phyloP scores from a whole-genome alignment of 129 eudicot genomes.

The Centrapalus pauciflorus region DNA sequence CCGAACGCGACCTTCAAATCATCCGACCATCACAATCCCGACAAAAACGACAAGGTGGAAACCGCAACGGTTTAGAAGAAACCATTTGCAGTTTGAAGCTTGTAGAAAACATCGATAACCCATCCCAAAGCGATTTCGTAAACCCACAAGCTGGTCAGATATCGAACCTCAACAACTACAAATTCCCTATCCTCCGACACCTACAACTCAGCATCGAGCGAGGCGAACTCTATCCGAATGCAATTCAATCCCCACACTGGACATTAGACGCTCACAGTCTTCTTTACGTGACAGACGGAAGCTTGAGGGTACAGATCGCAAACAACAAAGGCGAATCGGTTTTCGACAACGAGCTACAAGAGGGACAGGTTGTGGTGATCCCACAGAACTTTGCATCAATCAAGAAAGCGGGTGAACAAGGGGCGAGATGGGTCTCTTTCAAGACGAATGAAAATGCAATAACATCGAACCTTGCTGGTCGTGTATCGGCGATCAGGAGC shows the following conservation, averaged over 20 bases:
- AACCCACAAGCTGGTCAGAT: slow-evolving; percentile 29
- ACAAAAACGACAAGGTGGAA: not conserved
- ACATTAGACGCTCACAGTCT: slow-evolving; percentile 40
- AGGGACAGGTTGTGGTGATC: slow-evolving; percentile 42
- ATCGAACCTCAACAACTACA: slow-evolving; percentile 35
- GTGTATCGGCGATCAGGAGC: not conserved
- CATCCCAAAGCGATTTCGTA: slow-evolving; percentile 26
- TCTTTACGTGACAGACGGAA: slow-evolving; percentile 38
- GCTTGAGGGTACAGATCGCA: slow-evolving; percentile 40
- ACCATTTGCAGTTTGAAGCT: slow-evolving; percentile 33
- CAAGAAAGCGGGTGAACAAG: not conserved
- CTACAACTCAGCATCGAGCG: slow-evolving; percentile 30
- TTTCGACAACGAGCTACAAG: slow-evolving; percentile 28
- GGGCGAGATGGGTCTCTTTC: not conserved
- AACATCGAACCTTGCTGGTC: not conserved
- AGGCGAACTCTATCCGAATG: slow-evolving; percentile 40
- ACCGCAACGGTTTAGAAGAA: slow-evolving; percentile 38
- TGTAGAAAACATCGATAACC: slow-evolving; percentile 22
- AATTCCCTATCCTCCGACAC: slow-evolving; percentile 33
- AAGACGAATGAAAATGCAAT: not conserved
- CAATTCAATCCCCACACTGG: slow-evolving; percentile 51
- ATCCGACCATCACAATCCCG: slow-evolving; percentile 10
- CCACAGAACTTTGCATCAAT: slow-evolving; percentile 25
- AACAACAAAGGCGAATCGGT: slow-evolving; percentile 40
- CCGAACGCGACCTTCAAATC: slow-evolving; percentile 12